Evolutionary conservation across 1,284 basidiomycete genomes (phyloP), one percentile per base, ranked within the genome.

Genomic region (Coniferiporia weirii): DNA sequence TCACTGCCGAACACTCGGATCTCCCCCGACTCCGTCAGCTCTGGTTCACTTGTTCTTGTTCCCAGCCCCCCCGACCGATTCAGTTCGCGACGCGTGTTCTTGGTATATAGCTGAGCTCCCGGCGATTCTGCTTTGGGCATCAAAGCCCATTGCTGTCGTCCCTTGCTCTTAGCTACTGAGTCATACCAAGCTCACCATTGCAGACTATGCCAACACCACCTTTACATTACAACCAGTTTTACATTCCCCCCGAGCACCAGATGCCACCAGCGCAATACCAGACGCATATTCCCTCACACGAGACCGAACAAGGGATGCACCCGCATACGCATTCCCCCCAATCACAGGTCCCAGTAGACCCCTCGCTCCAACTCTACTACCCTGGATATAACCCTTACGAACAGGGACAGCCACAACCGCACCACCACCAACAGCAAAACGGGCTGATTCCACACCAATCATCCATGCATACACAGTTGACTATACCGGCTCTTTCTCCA

Each of bases 401-500:
- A 27, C 61, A 62, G 17, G 46, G 57, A 12, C 57, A 59, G 34
- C 61, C 54, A 32, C 36, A 47, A 2, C 43, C 47, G 3, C 61
- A 59, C 20, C 61, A 62, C 15, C 60, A 61, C 12, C 60, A 58
- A 54, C 35, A 43, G 36, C 51, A 54, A 59, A 63, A 53, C 61
- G 54, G 60, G 52, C 60, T 59, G 61, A 58, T 51, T 52, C 59
- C 48, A 32, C 59, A 47, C 55, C 64, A 65, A 51, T 62, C 59
- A 57, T 61, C 64, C 47, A 63, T 58, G 52, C 53, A 59, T 36
- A 51, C 60, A 52, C 57, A 54, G 34, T 56, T 45, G 38, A 58
- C 46, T 56, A 49, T 53, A 45, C 64, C 64, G 20, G 34, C 62
- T 40, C 57, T 72, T 5, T 75, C 76, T 52, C 64, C 64, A 13